Base-by-base conservation (phyloP, 176 grass and related monocot species). In the Melocanna baccifera region DNA sequence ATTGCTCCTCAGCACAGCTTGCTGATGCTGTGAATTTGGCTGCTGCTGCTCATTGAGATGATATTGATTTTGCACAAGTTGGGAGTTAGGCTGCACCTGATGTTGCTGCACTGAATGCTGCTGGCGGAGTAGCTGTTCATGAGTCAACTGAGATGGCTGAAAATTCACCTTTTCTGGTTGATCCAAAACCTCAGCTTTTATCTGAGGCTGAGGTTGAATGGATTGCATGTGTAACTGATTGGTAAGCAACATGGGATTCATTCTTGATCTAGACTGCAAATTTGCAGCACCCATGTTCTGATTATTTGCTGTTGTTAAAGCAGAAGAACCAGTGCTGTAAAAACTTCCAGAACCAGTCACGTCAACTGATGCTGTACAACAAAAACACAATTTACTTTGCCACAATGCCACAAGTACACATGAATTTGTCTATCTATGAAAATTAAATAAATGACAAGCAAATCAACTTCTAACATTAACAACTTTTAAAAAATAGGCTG, bases 121-220 rank as follows among this genome's bases (percentile, higher is more conserved):
- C 48, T 93, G 90, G 47, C 75, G 88, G 4, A 90, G 66, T 76
- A 90, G 67, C 45, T 99, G 91, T 47, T 90, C 93, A 43, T 86
- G 81, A 68, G 67, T 62, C 59, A 90, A 81, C 65, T 96, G 97
- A 30, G 81, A 84, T 67, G 90, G 52, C 78, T 99, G 97, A 79
- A 96, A 90, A 77, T 91, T 92, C 71, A 82, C 75, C 81, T 91
- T 96, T 59, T 92, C 89, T 67, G 85, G 64, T 59, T 96, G 93
- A 89, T 93, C 92, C 69, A 96, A 90, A 82, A 87, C 83, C 86
- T 96, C 92, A 77, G 84, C 71, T 91, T 91, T 96, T 78, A 94
- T 75, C 80, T 84, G 87, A 18, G 92, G 84, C 78, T 94, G 93
- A 11, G 36, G 45, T 84, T 94, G 97, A 53, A 89, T 88, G 29